A percentile compares a stretch with the other conserved stretches of the same genome.
phyloP scores from a whole-genome alignment of 2,329 filamentous ascomycete genomes.

The Sclerotinia trifoliorum region DNA sequence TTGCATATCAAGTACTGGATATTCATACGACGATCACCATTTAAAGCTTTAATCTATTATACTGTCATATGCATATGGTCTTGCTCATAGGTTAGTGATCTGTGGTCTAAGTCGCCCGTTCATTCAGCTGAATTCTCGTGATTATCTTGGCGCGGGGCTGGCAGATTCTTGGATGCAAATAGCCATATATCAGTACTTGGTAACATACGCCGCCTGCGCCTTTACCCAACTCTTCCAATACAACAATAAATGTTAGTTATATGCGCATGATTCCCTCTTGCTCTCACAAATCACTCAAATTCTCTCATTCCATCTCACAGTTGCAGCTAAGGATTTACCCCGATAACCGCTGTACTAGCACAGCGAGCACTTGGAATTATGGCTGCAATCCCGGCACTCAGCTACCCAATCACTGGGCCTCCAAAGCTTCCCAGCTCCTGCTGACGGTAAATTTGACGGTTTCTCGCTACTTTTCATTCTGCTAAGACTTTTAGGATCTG shows the following conservation, averaged over 20 bases:
- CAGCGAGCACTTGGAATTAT: neutral
- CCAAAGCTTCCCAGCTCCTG: slow-evolving; percentile 27
- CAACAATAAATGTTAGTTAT: neutral
- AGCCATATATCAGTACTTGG: neutral
- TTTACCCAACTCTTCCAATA: neutral
- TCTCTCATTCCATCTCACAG: neutral
- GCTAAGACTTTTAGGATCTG: slow-evolving; percentile 27
- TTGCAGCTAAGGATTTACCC: neutral
- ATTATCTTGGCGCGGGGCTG: slow-evolving; percentile 3
- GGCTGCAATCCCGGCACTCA: slow-evolving; percentile 26
- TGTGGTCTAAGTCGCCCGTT: neutral
- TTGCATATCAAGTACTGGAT: neutral
- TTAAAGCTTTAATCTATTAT: neutral
- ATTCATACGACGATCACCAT: slow-evolving; percentile 7
- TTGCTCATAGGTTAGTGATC: neutral
- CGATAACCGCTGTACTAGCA: neutral
- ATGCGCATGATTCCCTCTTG: neutral
- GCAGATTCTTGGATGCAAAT: neutral
- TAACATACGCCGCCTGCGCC: neutral
- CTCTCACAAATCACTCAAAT: slow-evolving; percentile 16
- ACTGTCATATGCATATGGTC: slow-evolving; percentile 7
- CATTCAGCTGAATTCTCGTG: slow-evolving; percentile 15
- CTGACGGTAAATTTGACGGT: slow-evolving; percentile 26
- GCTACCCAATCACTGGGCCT: slow-evolving; percentile 30
- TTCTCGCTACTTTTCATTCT: neutral